Evolutionary conservation across 805 yeast genomes (phyloP), one percentile per base, ranked within the genome.

Genomic region (Scheffersomyces ergatensis): DNA sequence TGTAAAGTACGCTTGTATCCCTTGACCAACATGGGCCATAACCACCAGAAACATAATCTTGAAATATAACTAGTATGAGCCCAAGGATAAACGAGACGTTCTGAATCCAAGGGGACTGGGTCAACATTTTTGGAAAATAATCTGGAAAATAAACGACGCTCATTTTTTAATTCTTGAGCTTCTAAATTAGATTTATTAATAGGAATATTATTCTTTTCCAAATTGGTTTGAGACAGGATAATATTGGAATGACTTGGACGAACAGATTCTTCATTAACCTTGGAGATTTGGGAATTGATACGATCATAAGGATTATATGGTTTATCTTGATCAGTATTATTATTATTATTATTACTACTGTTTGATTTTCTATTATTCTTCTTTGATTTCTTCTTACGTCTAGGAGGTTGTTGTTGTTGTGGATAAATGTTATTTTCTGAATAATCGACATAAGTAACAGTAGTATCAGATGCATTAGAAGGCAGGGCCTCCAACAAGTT

Each of bases 41-140:
- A 46, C 75, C 76, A 70, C 53, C 52, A 55, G 45, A 68, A 69
- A 4, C 66, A 50, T 20, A 70, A 47, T 44, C 74, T 60, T 11
- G 66, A 70, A 1, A 80, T n/a, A 1, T 55, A 38, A 45, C 73
- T 77, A 11, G 56, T 45, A 4, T 26, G 36, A 33, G 60, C 62
- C 65, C 79, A 67, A 1, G 83, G 84, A 46, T 68, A 80, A 1
- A 58, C 51, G 17, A 51, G 57, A 42, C 86, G 62, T 44, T 82
- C 85, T 9, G 74, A 78, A 5, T 67, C 71, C 5, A 51, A 25
- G 1, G 82, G 80, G 2, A 81, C 54, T 0, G 75, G 74, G 0
- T 83, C 81, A 0, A 78, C 70, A 20, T 67, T 60, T 32, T 67
- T 76, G 18, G 76, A 53, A 47, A 80, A 71, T 23, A 80, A 42